These are phyloP conservation scores for Pleurotus citrinopileatus DNA, from an alignment of 768 basidiomycete species.

Conservation along the genomic window DNA sequence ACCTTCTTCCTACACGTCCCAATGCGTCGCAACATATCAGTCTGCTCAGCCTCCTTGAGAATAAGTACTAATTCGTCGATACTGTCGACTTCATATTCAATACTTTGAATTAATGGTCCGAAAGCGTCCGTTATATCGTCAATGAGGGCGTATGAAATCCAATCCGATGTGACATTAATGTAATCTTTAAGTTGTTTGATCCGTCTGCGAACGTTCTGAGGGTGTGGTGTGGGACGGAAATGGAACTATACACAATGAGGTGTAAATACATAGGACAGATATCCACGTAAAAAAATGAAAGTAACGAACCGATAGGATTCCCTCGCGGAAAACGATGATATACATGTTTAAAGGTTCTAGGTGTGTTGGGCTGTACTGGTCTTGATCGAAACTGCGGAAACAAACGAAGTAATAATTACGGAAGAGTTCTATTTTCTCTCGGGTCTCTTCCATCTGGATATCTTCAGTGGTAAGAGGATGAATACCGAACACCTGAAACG, in stretches of 20 bases:
- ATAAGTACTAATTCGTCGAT: conserved; percentile 98
- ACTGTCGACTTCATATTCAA: conserved; percentile 99
- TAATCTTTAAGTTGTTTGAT: conserved; percentile 99
- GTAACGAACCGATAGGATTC: conserved; percentile 80
- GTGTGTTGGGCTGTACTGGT: conserved; percentile 94
- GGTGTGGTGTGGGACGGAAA: conserved; percentile 95
- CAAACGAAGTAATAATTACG: conserved; percentile 98
- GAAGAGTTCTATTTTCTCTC: conserved; percentile 99
- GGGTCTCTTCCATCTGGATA: conserved; percentile 98
- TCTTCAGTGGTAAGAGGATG: conserved; percentile 99
- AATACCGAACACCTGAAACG: conserved; percentile 82
- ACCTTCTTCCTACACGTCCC: conserved; percentile 99
- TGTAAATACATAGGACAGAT: not conserved
- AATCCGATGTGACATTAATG: conserved; percentile 97
- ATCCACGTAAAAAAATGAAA: not conserved
- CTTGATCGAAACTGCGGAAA: conserved; percentile 99
- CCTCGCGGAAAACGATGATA: conserved; percentile 97
- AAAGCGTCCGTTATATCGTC: conserved; percentile 99
- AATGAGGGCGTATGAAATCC: conserved; percentile 99
- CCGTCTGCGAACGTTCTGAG: conserved; percentile 94
- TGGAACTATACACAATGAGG: conserved; percentile 65
- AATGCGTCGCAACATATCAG: conserved; percentile 96
- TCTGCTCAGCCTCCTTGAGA: conserved; percentile 92
- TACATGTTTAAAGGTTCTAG: conserved; percentile 99
- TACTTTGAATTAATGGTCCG: conserved; percentile 95